Evolutionary conservation across 129 eudicot species (phyloP).

Genomic region (Flaveria linearis): DNA sequence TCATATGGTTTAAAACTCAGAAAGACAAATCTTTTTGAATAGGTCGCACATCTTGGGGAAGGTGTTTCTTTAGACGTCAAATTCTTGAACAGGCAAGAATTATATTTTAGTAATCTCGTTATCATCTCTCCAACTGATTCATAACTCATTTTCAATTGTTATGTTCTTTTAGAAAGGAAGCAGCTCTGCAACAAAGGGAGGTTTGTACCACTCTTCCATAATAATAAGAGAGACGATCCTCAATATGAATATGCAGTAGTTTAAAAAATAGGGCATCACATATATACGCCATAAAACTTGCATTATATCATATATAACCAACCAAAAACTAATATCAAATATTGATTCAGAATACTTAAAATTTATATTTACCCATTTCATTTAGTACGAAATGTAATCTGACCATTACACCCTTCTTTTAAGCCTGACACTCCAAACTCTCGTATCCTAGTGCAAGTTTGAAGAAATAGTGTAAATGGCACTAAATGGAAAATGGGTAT

Average conservation of each 20-base stretch:
- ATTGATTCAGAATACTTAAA: not conserved
- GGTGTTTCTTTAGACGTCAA: slow-evolving; percentile 90
- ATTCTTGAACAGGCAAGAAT: slow-evolving; percentile 84
- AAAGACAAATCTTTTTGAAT: slow-evolving; percentile 19
- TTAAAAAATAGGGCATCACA: not conserved
- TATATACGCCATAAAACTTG: not conserved
- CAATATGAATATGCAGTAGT: not conserved
- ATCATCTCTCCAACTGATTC: not conserved
- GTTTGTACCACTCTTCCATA: slow-evolving; percentile 34
- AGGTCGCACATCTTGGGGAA: slow-evolving; percentile 90
- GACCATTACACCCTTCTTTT: not conserved
- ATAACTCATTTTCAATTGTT: slow-evolving; percentile 1
- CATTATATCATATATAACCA: not conserved
- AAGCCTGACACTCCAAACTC: not conserved
- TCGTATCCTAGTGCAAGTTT: not conserved
- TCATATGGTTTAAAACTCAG: slow-evolving; percentile 18
- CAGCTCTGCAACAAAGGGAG: slow-evolving; percentile 88
- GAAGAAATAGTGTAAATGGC: not conserved
- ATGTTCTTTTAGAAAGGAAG: slow-evolving; percentile 59
- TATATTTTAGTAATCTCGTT: slow-evolving; percentile 5
- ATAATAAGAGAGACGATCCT: not conserved
- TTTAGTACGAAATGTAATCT: not conserved
- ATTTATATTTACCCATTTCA: not conserved
- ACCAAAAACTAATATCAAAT: not conserved
- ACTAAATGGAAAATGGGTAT: not conserved